Evolutionary conservation across 371 early-diverging fungal species (phyloP), one percentile per base, ranked within the genome.

Genomic region (Smittium culicis): DNA sequence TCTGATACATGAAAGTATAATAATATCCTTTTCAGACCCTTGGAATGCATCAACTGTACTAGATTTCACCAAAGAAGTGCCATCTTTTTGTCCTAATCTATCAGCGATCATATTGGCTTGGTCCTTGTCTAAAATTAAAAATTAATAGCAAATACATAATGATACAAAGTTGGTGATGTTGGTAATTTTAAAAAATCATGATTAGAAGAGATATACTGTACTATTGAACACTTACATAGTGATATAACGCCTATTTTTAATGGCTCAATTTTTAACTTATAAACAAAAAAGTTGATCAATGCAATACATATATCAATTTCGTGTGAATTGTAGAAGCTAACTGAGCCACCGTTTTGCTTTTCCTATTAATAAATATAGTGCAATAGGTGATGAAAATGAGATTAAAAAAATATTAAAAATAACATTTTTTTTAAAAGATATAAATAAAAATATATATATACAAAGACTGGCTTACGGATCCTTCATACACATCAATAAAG

Each of bases 41-140:
- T 90, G 86, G 74, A 88, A 90, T 3, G 88, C 85, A 72, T 90
- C 90, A 1, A 88, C 87, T 0, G 90, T 90, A 59, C 83, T 81
- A 14, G 83, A 79, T 58, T 75, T 72, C 35, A 77, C 71, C 24
- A 68, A 34, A 14, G 34, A 33, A 8, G 60, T 68, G 57, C 68
- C 66, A 25, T 69, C 70, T 35, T 66, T 56, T 1, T 45, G 20
- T 25, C 14, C 54, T 62, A 54, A 77, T 68, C 62, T 70, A 25
- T 73, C 76, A 28, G 58, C 65, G 45, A 73, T 60, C 75, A 76
- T 71, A 33, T 74, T 70, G 0, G 70, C 66, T 61, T 76, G 76
- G 1, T 70, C 71, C 66, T 76, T 76, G 69, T 63, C 60, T 60
- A 60, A 60, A 60, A 33, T 11, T 34, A 20, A 20, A 60, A 34